Conservation (phyloP, 139 green algal species). For the Chlorella sp. region DNA sequence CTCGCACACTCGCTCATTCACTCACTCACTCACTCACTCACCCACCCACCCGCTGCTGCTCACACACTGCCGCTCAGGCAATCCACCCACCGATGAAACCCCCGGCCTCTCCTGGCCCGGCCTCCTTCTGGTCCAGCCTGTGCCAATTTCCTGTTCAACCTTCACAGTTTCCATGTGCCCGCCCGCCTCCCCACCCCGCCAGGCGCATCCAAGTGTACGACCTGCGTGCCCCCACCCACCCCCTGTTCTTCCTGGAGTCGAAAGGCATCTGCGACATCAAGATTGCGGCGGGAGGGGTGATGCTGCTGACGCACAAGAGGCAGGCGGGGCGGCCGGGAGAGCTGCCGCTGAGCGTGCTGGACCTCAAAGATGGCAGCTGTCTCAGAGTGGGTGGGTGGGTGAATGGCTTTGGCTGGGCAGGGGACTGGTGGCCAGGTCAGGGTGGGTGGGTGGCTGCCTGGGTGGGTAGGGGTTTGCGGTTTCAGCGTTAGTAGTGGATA, state of each 20-base stretch:
- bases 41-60: too few relatives aligned
- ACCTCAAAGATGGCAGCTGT: background rate
- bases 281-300: background rate
- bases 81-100: too few relatives aligned
- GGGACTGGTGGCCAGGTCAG: background rate
- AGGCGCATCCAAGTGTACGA: slow-evolving; percentile 4
- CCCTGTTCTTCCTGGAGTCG: background rate
- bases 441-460: background rate
- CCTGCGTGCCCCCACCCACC: background rate
- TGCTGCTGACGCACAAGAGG: slow-evolving; percentile 7
- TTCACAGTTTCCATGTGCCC: background rate
- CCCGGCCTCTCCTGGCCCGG: too few relatives aligned
- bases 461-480: too few relatives aligned
- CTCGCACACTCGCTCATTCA: too few relatives aligned
- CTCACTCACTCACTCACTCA: too few relatives aligned
- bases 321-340: background rate
- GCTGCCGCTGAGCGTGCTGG: slow-evolving; percentile 17
- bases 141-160: background rate
- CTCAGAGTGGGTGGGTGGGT: too few relatives aligned
- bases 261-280: background rate
- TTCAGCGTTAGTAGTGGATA: too few relatives aligned
- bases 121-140: too few relatives aligned
- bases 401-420: too few relatives aligned
- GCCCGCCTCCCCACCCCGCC: background rate
- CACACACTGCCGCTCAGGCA: too few relatives aligned